Evolutionary conservation across 1,284 basidiomycete species (phyloP).

Genomic region (Apiotrichum sp.): DNA sequence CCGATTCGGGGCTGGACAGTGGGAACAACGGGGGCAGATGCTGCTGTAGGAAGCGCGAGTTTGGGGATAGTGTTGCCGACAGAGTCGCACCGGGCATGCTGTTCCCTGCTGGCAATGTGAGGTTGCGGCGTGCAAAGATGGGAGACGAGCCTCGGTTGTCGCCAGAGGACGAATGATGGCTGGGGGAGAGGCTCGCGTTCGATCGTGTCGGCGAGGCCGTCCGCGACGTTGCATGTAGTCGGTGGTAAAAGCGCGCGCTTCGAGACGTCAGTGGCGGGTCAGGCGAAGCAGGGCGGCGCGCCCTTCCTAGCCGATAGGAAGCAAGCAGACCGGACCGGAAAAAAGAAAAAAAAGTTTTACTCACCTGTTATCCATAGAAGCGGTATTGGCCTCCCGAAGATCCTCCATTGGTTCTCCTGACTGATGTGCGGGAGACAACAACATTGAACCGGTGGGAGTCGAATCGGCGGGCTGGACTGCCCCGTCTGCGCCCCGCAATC

Average conservation of each 20-base stretch:
- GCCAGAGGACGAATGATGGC: conserved; percentile 6
- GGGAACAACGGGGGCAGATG: conserved; percentile 42
- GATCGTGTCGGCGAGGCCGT: conserved; percentile 33
- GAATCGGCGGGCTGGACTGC: too few relatives aligned
- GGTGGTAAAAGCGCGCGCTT: conserved; percentile 46
- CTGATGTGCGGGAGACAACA: too few relatives aligned
- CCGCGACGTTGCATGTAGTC: conserved; percentile 30
- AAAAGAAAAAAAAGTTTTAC: not conserved
- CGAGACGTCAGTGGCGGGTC: not conserved
- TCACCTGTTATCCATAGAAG: conserved; percentile 41
- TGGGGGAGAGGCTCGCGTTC: conserved; percentile 2
- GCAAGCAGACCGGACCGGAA: too few relatives aligned
- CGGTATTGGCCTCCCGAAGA: conserved; percentile 3
- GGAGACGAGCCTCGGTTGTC: conserved; percentile 12
- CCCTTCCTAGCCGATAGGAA: too few relatives aligned
- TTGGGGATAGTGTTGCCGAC: conserved; percentile 36
- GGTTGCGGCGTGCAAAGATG: conserved; percentile 20
- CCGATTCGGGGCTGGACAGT: conserved; percentile 1
- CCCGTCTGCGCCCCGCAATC: not conserved
- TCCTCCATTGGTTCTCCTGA: conserved; percentile 10
- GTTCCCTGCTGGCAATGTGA: conserved; percentile 22
- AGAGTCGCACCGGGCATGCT: conserved; percentile 12
- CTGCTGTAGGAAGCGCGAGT: conserved; percentile 39
- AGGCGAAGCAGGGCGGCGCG: too few relatives aligned
- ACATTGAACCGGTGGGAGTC: too few relatives aligned